These are phyloP conservation scores for Cantharellus cinnabarinus DNA, from an alignment of 768 basidiomycete genomes.

Conservation along the genomic window DNA sequence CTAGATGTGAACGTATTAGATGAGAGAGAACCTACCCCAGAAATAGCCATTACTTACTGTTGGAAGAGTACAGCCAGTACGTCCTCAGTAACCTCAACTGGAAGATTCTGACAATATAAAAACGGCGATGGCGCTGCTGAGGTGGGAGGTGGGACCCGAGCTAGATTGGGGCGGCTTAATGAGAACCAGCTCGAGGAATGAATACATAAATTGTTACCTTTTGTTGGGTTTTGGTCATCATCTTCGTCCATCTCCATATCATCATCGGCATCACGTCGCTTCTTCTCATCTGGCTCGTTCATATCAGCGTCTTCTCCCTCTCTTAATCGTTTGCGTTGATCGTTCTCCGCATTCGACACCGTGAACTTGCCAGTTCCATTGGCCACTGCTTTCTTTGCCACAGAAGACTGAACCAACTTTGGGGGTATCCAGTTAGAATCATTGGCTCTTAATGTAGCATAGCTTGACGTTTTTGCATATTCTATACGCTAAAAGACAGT, in stretches of 20 bases:
- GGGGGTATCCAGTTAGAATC: conserved; percentile 69
- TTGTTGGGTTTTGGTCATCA: conserved; percentile 9
- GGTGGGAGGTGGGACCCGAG: neutral
- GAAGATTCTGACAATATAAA: conserved; percentile 67
- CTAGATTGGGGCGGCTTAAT: neutral
- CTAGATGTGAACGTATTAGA: conserved; percentile 21
- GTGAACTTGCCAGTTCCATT: conserved; percentile 14
- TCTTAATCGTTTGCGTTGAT: conserved; percentile 41
- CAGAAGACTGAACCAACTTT: conserved; percentile 11
- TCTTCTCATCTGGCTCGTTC: conserved; percentile 39
- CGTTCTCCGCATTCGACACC: conserved; percentile 22
- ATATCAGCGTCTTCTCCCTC: conserved; percentile 33
- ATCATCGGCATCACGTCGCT: conserved; percentile 50
- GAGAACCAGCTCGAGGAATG: neutral
- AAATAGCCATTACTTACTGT: conserved; percentile 41
- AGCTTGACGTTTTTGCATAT: conserved; percentile 79
- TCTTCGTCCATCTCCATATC: conserved; percentile 95
- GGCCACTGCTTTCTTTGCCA: conserved; percentile 23
- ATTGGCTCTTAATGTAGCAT: conserved; percentile 58
- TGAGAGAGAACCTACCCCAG: conserved; percentile 2
- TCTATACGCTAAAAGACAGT: conserved; percentile 45
- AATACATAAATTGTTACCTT: conserved; percentile 9
- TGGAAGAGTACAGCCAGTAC: conserved; percentile 77
- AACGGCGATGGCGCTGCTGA: conserved; percentile 15
- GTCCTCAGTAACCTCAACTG: conserved; percentile 74